Base-by-base conservation (phyloP, 1,284 basidiomycete genomes). In the Rhodotorula mucilaginosa region DNA sequence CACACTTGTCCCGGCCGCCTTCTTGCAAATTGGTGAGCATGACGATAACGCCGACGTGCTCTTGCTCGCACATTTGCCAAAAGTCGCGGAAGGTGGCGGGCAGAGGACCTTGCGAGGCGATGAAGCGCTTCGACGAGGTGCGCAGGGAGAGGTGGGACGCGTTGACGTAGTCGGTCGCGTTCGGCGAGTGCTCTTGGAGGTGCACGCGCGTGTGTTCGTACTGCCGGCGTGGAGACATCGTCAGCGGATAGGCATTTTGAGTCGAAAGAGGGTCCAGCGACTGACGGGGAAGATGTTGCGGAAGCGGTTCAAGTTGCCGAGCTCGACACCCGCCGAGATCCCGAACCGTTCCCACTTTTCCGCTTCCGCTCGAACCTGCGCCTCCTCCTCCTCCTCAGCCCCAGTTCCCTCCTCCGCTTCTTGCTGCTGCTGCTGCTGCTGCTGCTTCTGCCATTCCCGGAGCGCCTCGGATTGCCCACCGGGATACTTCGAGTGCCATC, bases 91-190 rank as follows among this genome's bases (percentile, higher is more conserved):
- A 97, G 0, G 96, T 98, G 31, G 90, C 87, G 12, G 91, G 90
- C 46, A 99, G 82, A 2, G 96, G 96, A 1, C 96, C 96, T 81
- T 99, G 96, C 2, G 96, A 97, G 1, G 95, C 96, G 74, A 99
- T 97, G 80, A 96, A 98, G 52, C 88, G 86, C 79, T 89, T 61
- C 90, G 83, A 60, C 10, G 75, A 75, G 21, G 61, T 68, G 13
- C 65, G 65, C 34, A 78, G 67, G n/a, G 48, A 63, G 47, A 79
- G 71, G 65, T 77, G 71, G 49, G 91, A 94, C 3, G 94, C 93
- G 79, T 97, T 97, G 81, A 97, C 89, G 80, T 97, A 97, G 79
- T 97, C 94, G 23, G 76, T 76, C 51, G 72, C 71, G 56, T 64
- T 58, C 3, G 79, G 79, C 31, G 83, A 82, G 49, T 67, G 69